Evolutionary conservation across 2,329 filamentous ascomycete genomes (phyloP).

Genomic region (Cladosporium sp.): DNA sequence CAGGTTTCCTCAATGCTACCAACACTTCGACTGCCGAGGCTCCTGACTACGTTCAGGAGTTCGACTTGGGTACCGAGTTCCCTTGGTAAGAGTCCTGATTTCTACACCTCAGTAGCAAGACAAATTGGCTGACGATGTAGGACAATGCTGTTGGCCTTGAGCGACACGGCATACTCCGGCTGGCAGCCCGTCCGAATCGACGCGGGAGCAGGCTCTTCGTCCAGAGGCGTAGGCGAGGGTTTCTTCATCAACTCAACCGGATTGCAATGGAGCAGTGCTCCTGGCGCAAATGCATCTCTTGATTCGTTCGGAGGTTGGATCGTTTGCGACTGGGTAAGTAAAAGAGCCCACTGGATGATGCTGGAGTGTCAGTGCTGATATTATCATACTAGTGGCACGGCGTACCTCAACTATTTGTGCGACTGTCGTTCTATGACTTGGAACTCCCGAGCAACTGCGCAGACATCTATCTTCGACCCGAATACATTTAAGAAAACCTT

Average conservation of each 20-base stretch:
- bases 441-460: conserved; percentile 28
- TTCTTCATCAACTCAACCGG: conserved; percentile 32
- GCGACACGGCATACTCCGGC: conserved; percentile 25
- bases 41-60: conserved; percentile 25
- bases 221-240: conserved; percentile 13
- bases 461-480: conserved; percentile 26
- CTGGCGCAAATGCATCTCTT: conserved; percentile 4
- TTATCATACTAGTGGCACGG: conserved; percentile 13
- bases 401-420: conserved; percentile 31
- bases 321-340: conserved; percentile 7
- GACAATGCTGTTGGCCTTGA: conserved; percentile 14
- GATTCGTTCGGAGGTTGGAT: conserved; percentile 30
- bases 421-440: conserved; percentile 20
- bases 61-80: conserved; percentile 28
- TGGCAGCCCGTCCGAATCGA: conserved; percentile 32
- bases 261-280: conserved; percentile 27
- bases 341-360: not conserved
- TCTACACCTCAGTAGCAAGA: not conserved
- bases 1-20: conserved; percentile 26
- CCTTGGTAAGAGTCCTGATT: conserved; percentile 21
- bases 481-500: conserved; percentile 21
- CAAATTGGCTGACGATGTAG: not conserved
- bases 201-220: conserved; percentile 18
- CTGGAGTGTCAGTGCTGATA: not conserved
- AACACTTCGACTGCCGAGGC: conserved; percentile 20